These are phyloP conservation scores for Carex myosuroides DNA, from an alignment of 176 grass and related monocot species.

Conservation along the genomic window DNA sequence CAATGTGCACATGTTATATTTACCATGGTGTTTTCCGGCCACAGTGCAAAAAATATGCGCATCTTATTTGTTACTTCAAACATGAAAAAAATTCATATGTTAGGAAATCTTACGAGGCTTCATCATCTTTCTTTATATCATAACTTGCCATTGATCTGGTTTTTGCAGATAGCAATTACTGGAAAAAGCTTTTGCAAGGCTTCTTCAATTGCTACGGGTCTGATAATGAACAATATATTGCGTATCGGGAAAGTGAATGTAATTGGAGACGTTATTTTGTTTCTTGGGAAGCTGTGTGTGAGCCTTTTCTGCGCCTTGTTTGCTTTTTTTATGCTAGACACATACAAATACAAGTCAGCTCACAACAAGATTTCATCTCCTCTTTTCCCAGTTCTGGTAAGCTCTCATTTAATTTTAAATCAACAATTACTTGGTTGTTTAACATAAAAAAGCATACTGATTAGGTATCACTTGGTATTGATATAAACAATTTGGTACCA, in stretches of 20 bases:
- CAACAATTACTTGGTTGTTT: background rate
- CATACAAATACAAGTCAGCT: slow-evolving; percentile 89
- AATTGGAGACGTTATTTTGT: slow-evolving; percentile 95
- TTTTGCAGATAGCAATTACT: slow-evolving; percentile 83
- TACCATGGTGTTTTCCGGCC: background rate
- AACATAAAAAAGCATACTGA: background rate
- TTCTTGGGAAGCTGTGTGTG: slow-evolving; percentile 85
- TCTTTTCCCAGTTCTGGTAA: slow-evolving; percentile 80
- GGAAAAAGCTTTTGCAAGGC: slow-evolving; percentile 91
- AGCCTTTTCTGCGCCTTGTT: slow-evolving; percentile 92
- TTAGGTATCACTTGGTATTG: background rate
- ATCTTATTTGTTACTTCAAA: background rate
- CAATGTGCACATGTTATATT: background rate
- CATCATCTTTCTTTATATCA: background rate
- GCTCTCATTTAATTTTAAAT: background rate
- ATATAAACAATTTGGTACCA: background rate
- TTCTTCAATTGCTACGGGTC: slow-evolving; percentile 75
- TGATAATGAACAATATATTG: slow-evolving; percentile 98
- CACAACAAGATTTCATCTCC: slow-evolving; percentile 97
- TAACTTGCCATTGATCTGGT: background rate
- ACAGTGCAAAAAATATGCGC: background rate
- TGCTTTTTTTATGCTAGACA: slow-evolving; percentile 90
- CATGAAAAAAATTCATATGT: background rate
- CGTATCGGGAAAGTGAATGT: slow-evolving; percentile 96
- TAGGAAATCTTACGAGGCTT: background rate